Conservation (phyloP, 441 rosid genomes). For the Eruca vesicaria region DNA sequence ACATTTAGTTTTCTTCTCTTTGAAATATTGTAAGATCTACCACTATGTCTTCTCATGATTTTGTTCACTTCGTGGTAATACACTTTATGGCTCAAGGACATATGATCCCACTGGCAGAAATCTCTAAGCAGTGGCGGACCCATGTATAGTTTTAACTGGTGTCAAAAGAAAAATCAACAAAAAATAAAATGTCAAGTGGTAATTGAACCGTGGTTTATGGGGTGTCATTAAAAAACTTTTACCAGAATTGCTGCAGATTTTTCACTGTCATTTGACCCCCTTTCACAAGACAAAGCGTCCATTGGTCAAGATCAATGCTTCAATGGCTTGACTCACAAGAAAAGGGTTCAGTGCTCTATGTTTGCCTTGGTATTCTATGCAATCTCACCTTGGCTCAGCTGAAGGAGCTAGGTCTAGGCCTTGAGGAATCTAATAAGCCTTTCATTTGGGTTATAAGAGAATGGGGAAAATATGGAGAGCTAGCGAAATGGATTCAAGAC, state of each 20-base stretch:
- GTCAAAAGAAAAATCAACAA: too few relatives aligned
- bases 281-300: conserved; percentile 30
- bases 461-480: conserved; percentile 9
- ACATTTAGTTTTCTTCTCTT: background rate
- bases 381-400: conserved; percentile 31
- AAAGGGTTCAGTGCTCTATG: conserved; percentile 38
- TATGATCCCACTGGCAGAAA: conserved; percentile 38
- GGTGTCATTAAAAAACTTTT: too few relatives aligned
- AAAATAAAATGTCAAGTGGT: too few relatives aligned
- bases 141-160: too few relatives aligned
- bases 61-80: conserved; percentile 34
- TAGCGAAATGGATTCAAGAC: conserved; percentile 36
- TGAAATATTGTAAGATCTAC: background rate
- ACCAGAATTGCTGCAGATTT: too few relatives aligned
- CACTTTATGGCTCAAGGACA: conserved; percentile 41
- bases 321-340: conserved; percentile 40
- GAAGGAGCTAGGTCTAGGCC: conserved; percentile 42
- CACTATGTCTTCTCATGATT: conserved; percentile 21
- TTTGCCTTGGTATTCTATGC: conserved; percentile 37
- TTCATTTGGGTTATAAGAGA: conserved; percentile 48
- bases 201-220: too few relatives aligned
- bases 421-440: conserved; percentile 39
- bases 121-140: too few relatives aligned
- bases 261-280: too few relatives aligned
- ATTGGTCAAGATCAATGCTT: conserved; percentile 21